These are phyloP conservation scores for Phytopythium delawarense DNA, from an alignment of 352 stramenopile species.

Conservation along the genomic window DNA sequence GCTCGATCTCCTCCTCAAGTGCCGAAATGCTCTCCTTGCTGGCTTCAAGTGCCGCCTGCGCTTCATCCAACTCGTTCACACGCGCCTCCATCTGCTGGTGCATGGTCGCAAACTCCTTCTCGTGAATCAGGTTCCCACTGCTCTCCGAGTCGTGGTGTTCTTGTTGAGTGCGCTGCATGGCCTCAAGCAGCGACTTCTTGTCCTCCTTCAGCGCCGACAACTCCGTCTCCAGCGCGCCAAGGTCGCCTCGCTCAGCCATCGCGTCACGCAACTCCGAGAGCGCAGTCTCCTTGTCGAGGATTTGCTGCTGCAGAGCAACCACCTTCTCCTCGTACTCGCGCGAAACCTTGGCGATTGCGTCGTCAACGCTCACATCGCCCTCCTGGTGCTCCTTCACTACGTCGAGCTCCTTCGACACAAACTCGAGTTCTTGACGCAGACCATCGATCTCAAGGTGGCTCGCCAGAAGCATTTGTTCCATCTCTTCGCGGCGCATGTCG, in stretches of 20 bases:
- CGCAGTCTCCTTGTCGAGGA: constrained; percentile 41
- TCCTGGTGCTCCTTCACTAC: constrained; percentile 34
- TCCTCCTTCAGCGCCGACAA: constrained; percentile 37
- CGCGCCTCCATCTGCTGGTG: constrained; percentile 35
- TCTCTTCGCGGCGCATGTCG: constrained; percentile 32
- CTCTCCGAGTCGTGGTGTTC: constrained; percentile 41
- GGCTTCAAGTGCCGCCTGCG: constrained; percentile 28
- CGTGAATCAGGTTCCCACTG: constrained; percentile 24
- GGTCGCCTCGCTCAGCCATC: constrained; percentile 45
- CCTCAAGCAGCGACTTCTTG: constrained; percentile 44
- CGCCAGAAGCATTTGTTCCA: constrained; percentile 47
- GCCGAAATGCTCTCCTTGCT: constrained; percentile 26
- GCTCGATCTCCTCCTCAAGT: constrained; percentile 37
- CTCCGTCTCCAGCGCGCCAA: constrained; percentile 40
- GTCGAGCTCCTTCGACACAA: constrained; percentile 34
- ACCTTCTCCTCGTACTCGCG: constrained; percentile 52
- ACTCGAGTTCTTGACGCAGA: constrained; percentile 45
- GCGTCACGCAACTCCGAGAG: constrained; percentile 34
- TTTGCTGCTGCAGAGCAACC: constrained; percentile 31
- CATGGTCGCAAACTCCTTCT: constrained; percentile 36
- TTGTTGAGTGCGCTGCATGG: constrained; percentile 31
- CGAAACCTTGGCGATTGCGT: constrained; percentile 35
- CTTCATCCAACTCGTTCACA: constrained; percentile 35
- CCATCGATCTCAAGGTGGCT: constrained; percentile 52
- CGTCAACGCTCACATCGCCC: constrained; percentile 20